phyloP scores from a whole-genome alignment of 495 filamentous ascomycete species.

The Lasiosphaeris hirsuta region DNA sequence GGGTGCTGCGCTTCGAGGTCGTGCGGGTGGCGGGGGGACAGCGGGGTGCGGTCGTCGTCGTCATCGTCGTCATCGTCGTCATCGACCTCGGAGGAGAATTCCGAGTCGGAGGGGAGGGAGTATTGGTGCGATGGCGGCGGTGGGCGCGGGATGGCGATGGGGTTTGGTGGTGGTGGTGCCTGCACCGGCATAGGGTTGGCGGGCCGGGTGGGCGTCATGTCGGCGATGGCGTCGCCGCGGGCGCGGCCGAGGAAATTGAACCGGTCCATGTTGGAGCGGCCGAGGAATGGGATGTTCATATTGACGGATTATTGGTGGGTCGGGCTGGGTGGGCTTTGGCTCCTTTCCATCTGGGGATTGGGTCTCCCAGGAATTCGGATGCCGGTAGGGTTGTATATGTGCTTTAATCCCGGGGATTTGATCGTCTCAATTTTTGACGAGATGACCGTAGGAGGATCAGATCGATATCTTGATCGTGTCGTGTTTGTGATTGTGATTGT shows the following conservation, averaged over 20 bases:
- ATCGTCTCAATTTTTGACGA: too few relatives aligned
- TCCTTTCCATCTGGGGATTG: too few relatives aligned
- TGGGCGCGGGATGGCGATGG: constrained; percentile 4
- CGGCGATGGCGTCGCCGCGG: not conserved
- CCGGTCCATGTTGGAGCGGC: constrained; percentile 26
- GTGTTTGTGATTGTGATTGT: too few relatives aligned
- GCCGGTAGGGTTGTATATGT: too few relatives aligned
- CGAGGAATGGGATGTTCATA: constrained; percentile 17
- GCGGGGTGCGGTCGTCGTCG: constrained; percentile 23
- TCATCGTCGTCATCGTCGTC: constrained; percentile 9
- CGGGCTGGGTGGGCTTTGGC: too few relatives aligned
- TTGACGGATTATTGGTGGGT: too few relatives aligned
- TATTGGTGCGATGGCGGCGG: not conserved
- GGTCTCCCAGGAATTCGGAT: too few relatives aligned
- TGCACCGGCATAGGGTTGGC: too few relatives aligned
- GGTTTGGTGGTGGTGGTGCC: not conserved
- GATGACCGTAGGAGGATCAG: too few relatives aligned
- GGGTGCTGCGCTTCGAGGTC: constrained; percentile 25
- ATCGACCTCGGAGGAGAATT: not conserved
- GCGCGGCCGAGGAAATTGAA: constrained; percentile 28
- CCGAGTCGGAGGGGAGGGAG: not conserved
- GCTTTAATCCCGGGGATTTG: too few relatives aligned
- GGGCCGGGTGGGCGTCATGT: too few relatives aligned
- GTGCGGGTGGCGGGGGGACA: constrained; percentile 19
- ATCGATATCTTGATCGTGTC: too few relatives aligned